These are phyloP conservation scores for Lentinula novae-zelandiae DNA, from an alignment of 1,284 basidiomycete genomes.

Conservation along the genomic window DNA sequence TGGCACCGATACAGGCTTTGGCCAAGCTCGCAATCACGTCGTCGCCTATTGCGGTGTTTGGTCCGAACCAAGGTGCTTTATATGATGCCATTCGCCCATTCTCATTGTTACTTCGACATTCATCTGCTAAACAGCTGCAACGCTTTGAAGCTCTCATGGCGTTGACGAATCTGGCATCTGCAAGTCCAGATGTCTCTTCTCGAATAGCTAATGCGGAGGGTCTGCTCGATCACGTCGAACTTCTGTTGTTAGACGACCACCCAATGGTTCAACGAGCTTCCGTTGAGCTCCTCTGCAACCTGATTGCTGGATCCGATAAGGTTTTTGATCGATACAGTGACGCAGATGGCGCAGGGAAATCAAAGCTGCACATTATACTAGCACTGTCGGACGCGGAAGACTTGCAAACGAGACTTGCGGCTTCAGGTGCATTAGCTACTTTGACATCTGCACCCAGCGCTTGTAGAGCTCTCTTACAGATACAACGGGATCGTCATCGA, in stretches of 20 bases:
- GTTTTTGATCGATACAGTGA: slow-evolving; percentile 73
- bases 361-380: slow-evolving; percentile 78
- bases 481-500: slow-evolving; percentile 59
- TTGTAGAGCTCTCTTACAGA: slow-evolving; percentile 55
- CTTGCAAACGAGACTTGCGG: slow-evolving; percentile 75
- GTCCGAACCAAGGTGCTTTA: slow-evolving; percentile 72
- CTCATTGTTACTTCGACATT: slow-evolving; percentile 64
- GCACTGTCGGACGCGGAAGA: slow-evolving; percentile 86
- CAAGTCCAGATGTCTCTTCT: slow-evolving; percentile 59
- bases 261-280: slow-evolving; percentile 81
- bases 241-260: slow-evolving; percentile 85
- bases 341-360: slow-evolving; percentile 40
- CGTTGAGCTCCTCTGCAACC: slow-evolving; percentile 92
- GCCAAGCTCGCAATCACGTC: slow-evolving; percentile 92
- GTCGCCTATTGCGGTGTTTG: slow-evolving; percentile 87
- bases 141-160: slow-evolving; percentile 94
- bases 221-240: slow-evolving; percentile 68
- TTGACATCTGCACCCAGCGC: slow-evolving; percentile 63
- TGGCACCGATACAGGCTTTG: slow-evolving; percentile 81
- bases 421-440: slow-evolving; percentile 82
- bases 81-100: slow-evolving; percentile 81
- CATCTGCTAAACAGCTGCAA: slow-evolving; percentile 72
- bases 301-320: slow-evolving; percentile 73
- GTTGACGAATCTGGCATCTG: slow-evolving; percentile 91
- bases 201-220: slow-evolving; percentile 61